These are phyloP conservation scores for Candida manassasensis DNA, from an alignment of 805 yeast genomes.

Conservation along the genomic window DNA sequence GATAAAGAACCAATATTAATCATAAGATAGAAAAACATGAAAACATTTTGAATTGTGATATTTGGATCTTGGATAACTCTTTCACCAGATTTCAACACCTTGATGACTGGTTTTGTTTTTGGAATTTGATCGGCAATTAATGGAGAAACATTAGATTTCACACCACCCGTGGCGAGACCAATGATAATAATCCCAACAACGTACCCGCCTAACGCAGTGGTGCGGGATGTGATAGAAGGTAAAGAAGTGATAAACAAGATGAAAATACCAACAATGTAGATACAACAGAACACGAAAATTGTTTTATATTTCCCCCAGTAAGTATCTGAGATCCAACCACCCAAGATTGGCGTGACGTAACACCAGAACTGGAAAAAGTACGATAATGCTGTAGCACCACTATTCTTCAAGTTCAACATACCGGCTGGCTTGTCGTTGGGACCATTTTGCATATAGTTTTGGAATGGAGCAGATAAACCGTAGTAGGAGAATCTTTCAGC, in stretches of 20 bases:
- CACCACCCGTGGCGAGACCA: conserved; percentile 79
- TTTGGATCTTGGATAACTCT: conserved; percentile 53
- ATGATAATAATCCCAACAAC: conserved; percentile 51
- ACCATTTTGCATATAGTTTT: conserved; percentile 67
- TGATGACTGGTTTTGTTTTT: conserved; percentile 35
- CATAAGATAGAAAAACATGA: conserved; percentile 72
- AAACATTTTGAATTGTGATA: conserved; percentile 66
- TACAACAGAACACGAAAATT: conserved; percentile 52
- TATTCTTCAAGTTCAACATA: conserved; percentile 55
- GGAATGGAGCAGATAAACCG: conserved; percentile 72
- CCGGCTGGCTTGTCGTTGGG: conserved; percentile 37
- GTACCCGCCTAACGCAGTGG: conserved; percentile 62
- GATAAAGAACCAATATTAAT: conserved; percentile 73
- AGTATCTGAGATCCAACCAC: conserved; percentile 73
- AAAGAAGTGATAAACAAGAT: conserved; percentile 66
- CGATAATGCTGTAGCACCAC: conserved; percentile 66
- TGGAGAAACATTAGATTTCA: conserved; percentile 71
- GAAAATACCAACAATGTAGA: conserved; percentile 60
- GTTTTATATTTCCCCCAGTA: conserved; percentile 70
- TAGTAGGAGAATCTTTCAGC: conserved; percentile 80
- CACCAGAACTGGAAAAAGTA: conserved; percentile 80
- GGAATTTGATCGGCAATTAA: conserved; percentile 63
- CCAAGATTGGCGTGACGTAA: conserved; percentile 72
- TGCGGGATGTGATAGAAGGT: conserved; percentile 48
- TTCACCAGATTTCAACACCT: conserved; percentile 36